phyloP scores from a whole-genome alignment of 768 basidiomycete species.

The Saitozyma podzolica region DNA sequence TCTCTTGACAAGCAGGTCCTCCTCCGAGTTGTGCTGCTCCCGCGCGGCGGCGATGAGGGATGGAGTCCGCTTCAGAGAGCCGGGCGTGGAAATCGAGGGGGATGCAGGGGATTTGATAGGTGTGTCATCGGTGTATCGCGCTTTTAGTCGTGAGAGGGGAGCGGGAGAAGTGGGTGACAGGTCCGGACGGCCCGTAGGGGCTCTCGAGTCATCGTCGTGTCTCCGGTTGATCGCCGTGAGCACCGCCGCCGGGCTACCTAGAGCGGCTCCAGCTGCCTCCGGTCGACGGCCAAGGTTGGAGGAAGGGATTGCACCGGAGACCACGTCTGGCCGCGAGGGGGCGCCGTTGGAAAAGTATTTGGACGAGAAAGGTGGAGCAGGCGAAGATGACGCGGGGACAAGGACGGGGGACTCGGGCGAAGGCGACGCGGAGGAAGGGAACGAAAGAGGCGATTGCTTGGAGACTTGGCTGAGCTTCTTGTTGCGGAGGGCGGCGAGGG shows the following conservation, averaged over 20 bases:
- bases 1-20: conserved; percentile 7
- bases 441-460: not conserved
- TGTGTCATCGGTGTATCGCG: conserved; percentile 30
- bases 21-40: conserved; percentile 7
- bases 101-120: conserved; percentile 16
- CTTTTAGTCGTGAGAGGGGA: conserved; percentile 31
- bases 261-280: not conserved
- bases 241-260: not conserved
- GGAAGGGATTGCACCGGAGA: not conserved
- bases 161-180: conserved; percentile 27
- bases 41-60: conserved; percentile 29
- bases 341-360: conserved; percentile 2
- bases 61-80: conserved; percentile 12
- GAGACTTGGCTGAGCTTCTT: no score
- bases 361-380: conserved; percentile 1
- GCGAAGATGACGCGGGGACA: conserved; percentile 10
- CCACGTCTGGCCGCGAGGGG: not conserved
- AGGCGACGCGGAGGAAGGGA: not conserved
- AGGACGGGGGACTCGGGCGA: conserved; percentile 3
- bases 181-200: not conserved
- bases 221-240: not conserved
- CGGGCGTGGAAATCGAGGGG: conserved; percentile 6
- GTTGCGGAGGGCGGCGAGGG: no score
- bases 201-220: not conserved
- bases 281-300: not conserved